Percentiles rank a stretch among this genome's conserved stretches.
phyloP scores from a whole-genome alignment of 164 flowering plant species.

The Pachysandra terminalis region DNA sequence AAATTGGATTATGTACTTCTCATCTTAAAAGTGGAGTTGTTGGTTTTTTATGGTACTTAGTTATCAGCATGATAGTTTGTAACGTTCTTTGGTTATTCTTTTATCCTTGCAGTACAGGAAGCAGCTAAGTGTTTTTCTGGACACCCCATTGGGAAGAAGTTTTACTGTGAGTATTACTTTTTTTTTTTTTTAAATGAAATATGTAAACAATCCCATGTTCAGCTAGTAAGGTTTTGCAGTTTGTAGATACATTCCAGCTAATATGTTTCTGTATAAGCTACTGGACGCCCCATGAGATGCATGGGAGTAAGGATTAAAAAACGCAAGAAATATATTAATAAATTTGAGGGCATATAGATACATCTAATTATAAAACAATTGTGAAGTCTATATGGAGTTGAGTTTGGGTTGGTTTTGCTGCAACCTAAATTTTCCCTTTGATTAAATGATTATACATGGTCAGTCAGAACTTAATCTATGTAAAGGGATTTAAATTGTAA shows the following conservation, averaged over 20 bases:
- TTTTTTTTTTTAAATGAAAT: background rate
- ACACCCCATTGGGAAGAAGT: slow-evolving; percentile 76
- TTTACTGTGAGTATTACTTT: slow-evolving; percentile 54
- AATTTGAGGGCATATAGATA: no score
- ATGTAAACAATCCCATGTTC: background rate
- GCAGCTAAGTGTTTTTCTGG: slow-evolving; percentile 60
- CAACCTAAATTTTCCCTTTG: no score
- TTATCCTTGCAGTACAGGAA: slow-evolving; percentile 76
- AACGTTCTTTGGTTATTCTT: background rate
- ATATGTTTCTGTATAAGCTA: background rate
- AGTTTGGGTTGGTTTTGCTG: no score
- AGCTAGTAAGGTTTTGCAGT: background rate
- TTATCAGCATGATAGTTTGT: background rate
- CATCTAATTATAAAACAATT: no score
- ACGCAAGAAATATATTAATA: no score
- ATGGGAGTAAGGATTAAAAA: no score
- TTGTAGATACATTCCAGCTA: background rate
- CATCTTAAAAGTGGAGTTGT: background rate
- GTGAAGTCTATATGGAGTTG: no score
- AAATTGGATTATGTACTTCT: background rate
- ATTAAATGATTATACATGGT: no score
- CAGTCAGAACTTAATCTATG: no score
- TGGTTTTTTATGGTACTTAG: background rate
- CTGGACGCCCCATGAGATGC: no score
- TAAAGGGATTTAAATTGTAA: no score